phyloP scores from a whole-genome alignment of 176 grass and related monocot species.

The Zoysia japonica region DNA sequence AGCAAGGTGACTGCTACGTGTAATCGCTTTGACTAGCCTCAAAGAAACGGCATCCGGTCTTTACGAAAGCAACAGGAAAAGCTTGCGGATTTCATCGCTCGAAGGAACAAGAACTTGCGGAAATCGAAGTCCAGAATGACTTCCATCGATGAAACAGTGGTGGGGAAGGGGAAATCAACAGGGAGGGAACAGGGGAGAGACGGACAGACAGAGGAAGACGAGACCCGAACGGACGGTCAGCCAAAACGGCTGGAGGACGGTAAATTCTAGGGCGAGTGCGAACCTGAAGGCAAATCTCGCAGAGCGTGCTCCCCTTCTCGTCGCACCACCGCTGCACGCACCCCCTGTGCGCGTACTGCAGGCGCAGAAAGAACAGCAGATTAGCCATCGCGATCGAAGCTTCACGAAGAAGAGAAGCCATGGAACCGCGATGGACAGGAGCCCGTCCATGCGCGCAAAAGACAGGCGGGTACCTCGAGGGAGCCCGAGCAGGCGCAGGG shows the following conservation, averaged over 20 bases:
- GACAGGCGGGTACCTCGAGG: slow-evolving; percentile 47
- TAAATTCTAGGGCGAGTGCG: background rate
- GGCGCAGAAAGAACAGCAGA: background rate
- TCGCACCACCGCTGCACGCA: slow-evolving; percentile 88
- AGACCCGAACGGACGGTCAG: background rate
- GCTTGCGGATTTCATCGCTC: no score
- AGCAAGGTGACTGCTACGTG: background rate
- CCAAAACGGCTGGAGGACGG: background rate
- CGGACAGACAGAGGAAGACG: background rate
- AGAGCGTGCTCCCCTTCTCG: slow-evolving; percentile 73
- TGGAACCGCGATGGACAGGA: background rate
- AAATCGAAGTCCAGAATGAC: no score
- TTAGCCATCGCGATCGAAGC: background rate
- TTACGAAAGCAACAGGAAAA: background rate
- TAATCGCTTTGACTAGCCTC: background rate
- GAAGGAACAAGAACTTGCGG: no score
- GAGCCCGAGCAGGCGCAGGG: slow-evolving; percentile 83
- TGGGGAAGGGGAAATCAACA: background rate
- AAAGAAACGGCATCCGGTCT: slow-evolving; percentile 8
- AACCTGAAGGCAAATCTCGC: slow-evolving; percentile 88
- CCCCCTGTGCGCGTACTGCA: slow-evolving; percentile 73
- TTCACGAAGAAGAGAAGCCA: background rate
- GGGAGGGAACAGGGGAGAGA: background rate
- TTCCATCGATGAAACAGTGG: slow-evolving; percentile 29
- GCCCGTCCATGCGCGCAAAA: background rate